Evolutionary conservation across 2,329 filamentous ascomycete genomes (phyloP), one percentile per base, ranked within the genome.

Genomic region (Trichoderma hamatum): DNA sequence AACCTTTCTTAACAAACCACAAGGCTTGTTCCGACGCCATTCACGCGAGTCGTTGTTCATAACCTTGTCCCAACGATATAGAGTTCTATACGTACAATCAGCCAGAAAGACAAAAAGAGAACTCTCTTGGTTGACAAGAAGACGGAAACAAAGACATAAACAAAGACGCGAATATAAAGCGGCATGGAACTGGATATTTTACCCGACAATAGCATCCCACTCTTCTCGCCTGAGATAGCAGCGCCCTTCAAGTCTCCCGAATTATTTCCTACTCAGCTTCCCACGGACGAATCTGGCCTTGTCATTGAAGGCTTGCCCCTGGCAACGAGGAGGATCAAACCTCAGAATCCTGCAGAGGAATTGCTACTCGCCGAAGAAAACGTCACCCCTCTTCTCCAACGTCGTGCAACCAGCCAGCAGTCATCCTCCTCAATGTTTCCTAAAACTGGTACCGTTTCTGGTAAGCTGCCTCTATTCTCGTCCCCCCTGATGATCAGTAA

Each of bases 121-220:
- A 55, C 14, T 10, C n/a, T 30, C 51, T 19, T 14, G 28, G 51
- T 19, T 21, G 28, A 43, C 52, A 13, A 43, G 46, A 49, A n/a
- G 26, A 66, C n/a, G 3, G 26, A 24, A 58, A 34, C 39, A 55
- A 32, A n/a, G 39, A 7, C 39, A 3, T 43, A n/a, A 43, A 43
- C 39, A 43, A 19, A 9, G 19, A 10, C 9, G 21, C n/a, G 5
- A 36, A n/a, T 3, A 24, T n/a, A 34, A n/a, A 28, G 46, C 63
- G 63, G 63, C 63, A 66, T 66, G 63, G 63, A 54, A 51, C n/a
- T 58, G 21, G 32, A 58, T 13, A 58, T 49, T 14, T 24, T 66
- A 2, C 24, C 34, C 28, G 63, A 58, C 52, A 58, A 36, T 14
- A 58, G 30, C 30, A 32, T 58, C 34, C 52, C 36, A 28, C 39